Evolutionary conservation across 495 filamentous ascomycete genomes (phyloP).

Genomic region (Penicillium angulare): DNA sequence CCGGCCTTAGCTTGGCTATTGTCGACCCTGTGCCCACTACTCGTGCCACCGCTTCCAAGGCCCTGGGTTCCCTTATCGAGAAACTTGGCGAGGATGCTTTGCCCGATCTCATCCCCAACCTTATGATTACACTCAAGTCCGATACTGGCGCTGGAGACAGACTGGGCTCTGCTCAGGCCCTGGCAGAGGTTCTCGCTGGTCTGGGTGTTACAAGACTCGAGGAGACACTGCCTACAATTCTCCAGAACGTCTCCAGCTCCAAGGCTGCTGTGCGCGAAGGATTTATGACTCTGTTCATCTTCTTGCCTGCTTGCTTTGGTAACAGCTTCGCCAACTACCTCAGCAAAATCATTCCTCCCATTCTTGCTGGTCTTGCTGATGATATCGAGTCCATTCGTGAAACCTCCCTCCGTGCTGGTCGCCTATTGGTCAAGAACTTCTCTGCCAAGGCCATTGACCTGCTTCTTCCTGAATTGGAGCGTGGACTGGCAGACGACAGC

Average conservation of each 20-base stretch:
- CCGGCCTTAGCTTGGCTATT: conserved; percentile 81
- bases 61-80: conserved; percentile 90
- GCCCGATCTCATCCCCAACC: conserved; percentile 93
- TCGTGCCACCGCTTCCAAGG: conserved; percentile 94
- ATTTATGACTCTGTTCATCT: conserved; percentile 99
- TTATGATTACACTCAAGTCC: conserved; percentile 96
- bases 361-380: conserved; percentile 90
- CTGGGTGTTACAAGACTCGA: conserved; percentile 88
- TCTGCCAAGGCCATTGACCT: conserved; percentile 91
- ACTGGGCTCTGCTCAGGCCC: conserved; percentile 92
- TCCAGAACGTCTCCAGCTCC: conserved; percentile 91
- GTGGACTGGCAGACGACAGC: conserved; percentile 90
- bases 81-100: conserved; percentile 96
- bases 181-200: conserved; percentile 94
- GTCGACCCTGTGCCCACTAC: conserved; percentile 96
- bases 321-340: conserved; percentile 98
- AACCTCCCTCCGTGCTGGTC: conserved; percentile 86
- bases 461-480: conserved; percentile 89
- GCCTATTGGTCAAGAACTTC: conserved; percentile 96
- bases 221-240: conserved; percentile 92
- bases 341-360: conserved; percentile 92
- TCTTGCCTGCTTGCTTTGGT: conserved; percentile 96
- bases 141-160: conserved; percentile 94
- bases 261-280: conserved; percentile 91
- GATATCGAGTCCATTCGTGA: conserved; percentile 95